Conservation (phyloP, 345 rosid genomes). For the Clausena lansium region DNA sequence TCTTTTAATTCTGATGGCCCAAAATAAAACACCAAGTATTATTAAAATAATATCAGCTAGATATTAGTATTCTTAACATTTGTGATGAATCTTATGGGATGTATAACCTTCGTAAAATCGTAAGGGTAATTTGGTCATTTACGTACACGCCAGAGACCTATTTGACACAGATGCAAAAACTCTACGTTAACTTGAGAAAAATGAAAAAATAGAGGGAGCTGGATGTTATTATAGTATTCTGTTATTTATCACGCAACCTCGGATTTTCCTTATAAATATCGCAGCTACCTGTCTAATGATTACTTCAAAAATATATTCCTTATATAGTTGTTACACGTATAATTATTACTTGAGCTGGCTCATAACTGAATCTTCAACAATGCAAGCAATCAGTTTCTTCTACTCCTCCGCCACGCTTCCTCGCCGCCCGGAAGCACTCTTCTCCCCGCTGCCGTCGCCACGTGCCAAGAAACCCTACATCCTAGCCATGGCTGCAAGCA, state of each 20-base stretch:
- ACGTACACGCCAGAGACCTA: rapidly evolving
- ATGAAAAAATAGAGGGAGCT: rapidly evolving
- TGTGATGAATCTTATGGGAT: no score
- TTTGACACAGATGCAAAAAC: not conserved
- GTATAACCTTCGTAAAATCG: no score
- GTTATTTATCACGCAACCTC: not conserved
- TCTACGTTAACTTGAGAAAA: not conserved
- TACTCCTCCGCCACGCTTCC: not conserved
- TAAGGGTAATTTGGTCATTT: no score
- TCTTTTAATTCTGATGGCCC: rapidly evolving
- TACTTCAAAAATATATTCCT: not conserved
- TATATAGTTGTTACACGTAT: not conserved
- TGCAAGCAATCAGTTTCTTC: not conserved
- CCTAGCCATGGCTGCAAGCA: not conserved
- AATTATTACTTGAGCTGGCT: not conserved
- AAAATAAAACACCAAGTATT: no score
- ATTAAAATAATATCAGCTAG: no score
- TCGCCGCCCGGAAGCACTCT: not conserved
- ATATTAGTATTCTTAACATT: no score
- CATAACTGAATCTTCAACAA: not conserved
- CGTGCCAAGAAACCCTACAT: not conserved
- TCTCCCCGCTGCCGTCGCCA: not conserved
- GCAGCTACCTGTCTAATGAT: not conserved
- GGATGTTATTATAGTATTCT: not conserved
- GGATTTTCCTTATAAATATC: not conserved